A percentile compares a stretch with the other conserved stretches of the same genome.
Evolutionary conservation across 352 stramenopile genomes (phyloP).

Genomic region (Phytophthora uliginosa): DNA sequence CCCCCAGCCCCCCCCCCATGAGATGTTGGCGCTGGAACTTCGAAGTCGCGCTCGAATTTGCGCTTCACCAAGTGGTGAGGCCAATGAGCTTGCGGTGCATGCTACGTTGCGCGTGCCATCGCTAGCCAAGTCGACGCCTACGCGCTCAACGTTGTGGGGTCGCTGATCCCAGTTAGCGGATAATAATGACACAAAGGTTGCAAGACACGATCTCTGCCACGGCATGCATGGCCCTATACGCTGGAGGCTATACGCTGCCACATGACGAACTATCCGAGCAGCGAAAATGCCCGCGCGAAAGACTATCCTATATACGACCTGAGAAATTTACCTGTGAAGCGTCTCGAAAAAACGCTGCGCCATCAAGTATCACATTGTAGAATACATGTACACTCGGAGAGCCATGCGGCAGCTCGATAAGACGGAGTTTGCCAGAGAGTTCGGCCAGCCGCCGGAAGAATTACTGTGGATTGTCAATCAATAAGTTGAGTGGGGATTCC

Average conservation of each 20-base stretch:
- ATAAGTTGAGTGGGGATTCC: no score
- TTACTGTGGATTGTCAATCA: no score
- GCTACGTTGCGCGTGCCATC: background rate
- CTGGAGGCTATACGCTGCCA: background rate
- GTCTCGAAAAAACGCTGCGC: slow-evolving; percentile 20
- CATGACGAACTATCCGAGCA: background rate
- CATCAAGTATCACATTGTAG: background rate
- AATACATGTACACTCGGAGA: slow-evolving; percentile 1
- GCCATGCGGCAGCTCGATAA: slow-evolving; percentile 21
- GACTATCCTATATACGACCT: background rate
- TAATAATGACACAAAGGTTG: background rate
- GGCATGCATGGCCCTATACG: background rate
- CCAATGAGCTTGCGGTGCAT: slow-evolving; percentile 2
- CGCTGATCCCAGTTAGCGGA: no score
- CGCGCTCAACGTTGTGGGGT: slow-evolving; percentile 7
- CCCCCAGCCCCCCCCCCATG: background rate
- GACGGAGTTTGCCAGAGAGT: slow-evolving; percentile 4
- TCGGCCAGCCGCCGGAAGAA: background rate
- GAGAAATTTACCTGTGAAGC: slow-evolving; percentile 9
- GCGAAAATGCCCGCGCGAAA: slow-evolving; percentile 13
- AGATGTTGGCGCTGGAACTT: slow-evolving; percentile 23
- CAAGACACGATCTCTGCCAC: background rate
- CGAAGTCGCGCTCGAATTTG: slow-evolving; percentile 13
- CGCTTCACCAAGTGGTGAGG: background rate
- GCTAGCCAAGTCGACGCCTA: background rate